Evolutionary conservation across 2,329 filamentous ascomycete species (phyloP).

Genomic region (Cladorrhinum sp.): DNA sequence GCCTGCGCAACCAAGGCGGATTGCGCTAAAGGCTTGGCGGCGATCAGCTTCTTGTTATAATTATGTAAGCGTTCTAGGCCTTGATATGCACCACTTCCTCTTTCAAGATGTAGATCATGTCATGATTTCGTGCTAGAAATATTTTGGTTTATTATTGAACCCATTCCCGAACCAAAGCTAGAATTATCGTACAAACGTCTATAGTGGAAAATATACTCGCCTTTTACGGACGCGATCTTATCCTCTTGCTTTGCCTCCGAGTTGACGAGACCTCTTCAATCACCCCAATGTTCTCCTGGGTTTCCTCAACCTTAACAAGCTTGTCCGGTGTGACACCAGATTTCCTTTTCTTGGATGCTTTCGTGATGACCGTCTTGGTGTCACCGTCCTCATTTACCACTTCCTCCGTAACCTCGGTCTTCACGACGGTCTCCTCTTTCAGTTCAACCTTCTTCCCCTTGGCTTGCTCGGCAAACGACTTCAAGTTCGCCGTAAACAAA

Average conservation of each 20-base stretch:
- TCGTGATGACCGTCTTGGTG: not conserved
- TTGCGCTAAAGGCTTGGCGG: not conserved
- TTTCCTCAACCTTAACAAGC: not conserved
- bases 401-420: slow-evolving; percentile 24
- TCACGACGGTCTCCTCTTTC: slow-evolving; percentile 30
- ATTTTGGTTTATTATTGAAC: too few relatives aligned
- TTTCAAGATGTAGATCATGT: too few relatives aligned
- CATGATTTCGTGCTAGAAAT: too few relatives aligned
- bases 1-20: not conserved
- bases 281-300: not conserved
- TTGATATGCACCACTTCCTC: too few relatives aligned
- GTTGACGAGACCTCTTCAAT: not conserved
- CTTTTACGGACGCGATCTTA: not conserved
- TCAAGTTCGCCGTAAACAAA: slow-evolving; percentile 88
- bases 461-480: slow-evolving; percentile 71
- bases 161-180: too few relatives aligned
- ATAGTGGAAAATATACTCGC: too few relatives aligned
- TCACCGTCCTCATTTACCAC: not conserved
- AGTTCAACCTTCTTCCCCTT: slow-evolving; percentile 35
- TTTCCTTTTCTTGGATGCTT: not conserved
- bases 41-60: not conserved
- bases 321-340: not conserved
- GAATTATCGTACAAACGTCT: too few relatives aligned
- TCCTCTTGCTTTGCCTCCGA: not conserved
- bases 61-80: not conserved